These are phyloP conservation scores for Tuber brumale DNA, from an alignment of 495 filamentous ascomycete genomes.

Conservation along the genomic window DNA sequence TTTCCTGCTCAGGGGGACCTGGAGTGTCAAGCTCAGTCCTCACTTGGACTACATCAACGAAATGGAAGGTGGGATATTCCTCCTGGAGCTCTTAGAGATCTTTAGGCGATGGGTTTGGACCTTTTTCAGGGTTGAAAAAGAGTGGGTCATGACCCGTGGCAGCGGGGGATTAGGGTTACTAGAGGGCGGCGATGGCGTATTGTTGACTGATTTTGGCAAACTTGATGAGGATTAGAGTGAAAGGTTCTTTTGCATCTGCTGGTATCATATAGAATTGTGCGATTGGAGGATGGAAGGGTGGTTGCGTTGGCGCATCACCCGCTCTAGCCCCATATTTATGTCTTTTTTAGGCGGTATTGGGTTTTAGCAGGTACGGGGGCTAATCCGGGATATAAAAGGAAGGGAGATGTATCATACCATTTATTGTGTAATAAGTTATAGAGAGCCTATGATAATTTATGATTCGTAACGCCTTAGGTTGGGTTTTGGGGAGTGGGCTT, in stretches of 20 bases:
- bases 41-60: conserved; percentile 75
- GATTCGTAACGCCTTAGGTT: background rate
- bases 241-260: background rate
- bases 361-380: background rate
- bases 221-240: conserved; percentile 29
- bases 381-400: background rate
- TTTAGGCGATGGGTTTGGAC: conserved; percentile 91
- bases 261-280: background rate
- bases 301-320: background rate
- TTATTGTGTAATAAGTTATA: background rate
- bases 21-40: conserved; percentile 76
- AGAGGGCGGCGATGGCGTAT: conserved; percentile 26
- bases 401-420: background rate
- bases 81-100: conserved; percentile 81
- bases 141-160: conserved; percentile 59
- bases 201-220: conserved; percentile 35
- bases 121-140: conserved; percentile 88
- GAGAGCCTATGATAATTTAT: background rate
- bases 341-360: background rate
- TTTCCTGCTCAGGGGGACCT: conserved; percentile 75
- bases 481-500: background rate
- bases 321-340: background rate
- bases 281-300: background rate
- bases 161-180: conserved; percentile 26
- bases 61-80: conserved; percentile 73